Conservation (phyloP, 441 rosid genomes). For the Pelargonium cotyledonis region DNA sequence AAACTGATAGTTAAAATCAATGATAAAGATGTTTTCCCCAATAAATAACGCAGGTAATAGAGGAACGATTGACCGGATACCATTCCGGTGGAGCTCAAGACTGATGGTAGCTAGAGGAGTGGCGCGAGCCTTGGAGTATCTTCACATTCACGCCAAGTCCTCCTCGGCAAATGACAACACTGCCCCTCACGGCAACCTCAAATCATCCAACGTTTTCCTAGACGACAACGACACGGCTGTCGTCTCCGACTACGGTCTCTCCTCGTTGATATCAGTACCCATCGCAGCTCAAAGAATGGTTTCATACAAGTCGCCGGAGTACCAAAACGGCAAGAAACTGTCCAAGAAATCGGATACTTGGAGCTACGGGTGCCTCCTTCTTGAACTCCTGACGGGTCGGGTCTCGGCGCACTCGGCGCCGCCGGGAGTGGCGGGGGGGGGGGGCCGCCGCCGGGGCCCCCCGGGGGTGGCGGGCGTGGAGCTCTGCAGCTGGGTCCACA, state of each 20-base stretch:
- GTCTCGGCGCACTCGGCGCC: slow-evolving; percentile 36
- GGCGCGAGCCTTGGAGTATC: slow-evolving; percentile 45
- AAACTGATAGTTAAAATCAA: no score
- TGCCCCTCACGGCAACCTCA: slow-evolving; percentile 53
- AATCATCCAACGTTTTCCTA: slow-evolving; percentile 47
- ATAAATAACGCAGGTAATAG: slow-evolving; percentile 29
- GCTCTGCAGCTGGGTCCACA: slow-evolving; percentile 48
- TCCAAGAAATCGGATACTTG: slow-evolving; percentile 44
- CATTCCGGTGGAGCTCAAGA: slow-evolving; percentile 46
- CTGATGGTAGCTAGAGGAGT: slow-evolving; percentile 38
- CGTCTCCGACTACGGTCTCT: slow-evolving; percentile 43
- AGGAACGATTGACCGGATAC: slow-evolving; percentile 32
- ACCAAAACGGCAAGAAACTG: slow-evolving; percentile 26
- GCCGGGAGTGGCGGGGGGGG: slow-evolving; percentile 38
- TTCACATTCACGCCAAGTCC: slow-evolving; percentile 26
- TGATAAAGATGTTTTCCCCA: no score
- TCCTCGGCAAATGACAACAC: background rate
- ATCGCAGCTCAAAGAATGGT: slow-evolving; percentile 36
- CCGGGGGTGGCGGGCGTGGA: slow-evolving; percentile 43
- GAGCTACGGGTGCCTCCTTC: slow-evolving; percentile 46
- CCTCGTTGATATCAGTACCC: slow-evolving; percentile 37
- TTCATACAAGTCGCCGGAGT: slow-evolving; percentile 45
- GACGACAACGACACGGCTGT: slow-evolving; percentile 31
- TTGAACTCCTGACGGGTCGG: slow-evolving; percentile 47
- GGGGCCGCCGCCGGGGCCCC: no score